Percentiles rank a stretch among this genome's conserved stretches.
Evolutionary conservation across 192 early-diverging fungal genomes (phyloP).

Genomic region (Entophlyctis luteolus): DNA sequence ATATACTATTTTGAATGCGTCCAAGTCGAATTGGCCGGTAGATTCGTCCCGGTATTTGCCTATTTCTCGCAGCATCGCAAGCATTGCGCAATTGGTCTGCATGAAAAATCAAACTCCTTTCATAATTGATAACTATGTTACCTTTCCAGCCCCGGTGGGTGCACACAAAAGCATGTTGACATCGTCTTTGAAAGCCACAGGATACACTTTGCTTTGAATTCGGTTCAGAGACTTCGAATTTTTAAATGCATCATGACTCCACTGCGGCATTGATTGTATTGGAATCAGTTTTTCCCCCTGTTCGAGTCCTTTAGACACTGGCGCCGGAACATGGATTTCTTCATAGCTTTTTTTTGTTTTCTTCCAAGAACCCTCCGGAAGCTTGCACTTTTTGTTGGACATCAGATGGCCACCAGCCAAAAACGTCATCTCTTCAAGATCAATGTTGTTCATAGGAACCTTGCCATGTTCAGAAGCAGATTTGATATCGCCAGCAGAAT

Average conservation of each 20-base stretch:
- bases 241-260: slow-evolving; percentile 76
- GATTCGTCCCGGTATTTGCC: slow-evolving; percentile 70
- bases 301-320: slow-evolving; percentile 63
- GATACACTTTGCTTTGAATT: slow-evolving; percentile 85
- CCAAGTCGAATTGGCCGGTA: slow-evolving; percentile 70
- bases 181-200: slow-evolving; percentile 80
- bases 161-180: slow-evolving; percentile 97
- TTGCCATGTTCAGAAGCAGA: slow-evolving; percentile 41
- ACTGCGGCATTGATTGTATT: slow-evolving; percentile 66
- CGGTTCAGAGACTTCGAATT: slow-evolving; percentile 74
- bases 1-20: slow-evolving; percentile 96
- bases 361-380: slow-evolving; percentile 92
- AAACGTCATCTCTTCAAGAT: slow-evolving; percentile 82
- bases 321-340: slow-evolving; percentile 91
- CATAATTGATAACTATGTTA: background rate
- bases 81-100: slow-evolving; percentile 90
- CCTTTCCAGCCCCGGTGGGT: slow-evolving; percentile 94
- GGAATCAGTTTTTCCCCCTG: slow-evolving; percentile 63
- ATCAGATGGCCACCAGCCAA: slow-evolving; percentile 92
- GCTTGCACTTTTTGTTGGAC: slow-evolving; percentile 91
- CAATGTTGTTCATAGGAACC: slow-evolving; percentile 48
- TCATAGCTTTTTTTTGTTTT: slow-evolving; percentile 84
- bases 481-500: slow-evolving; percentile 48
- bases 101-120: background rate
- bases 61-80: slow-evolving; percentile 88